Base-by-base conservation (phyloP, 2,329 filamentous ascomycete species). In the Bisporella sp. region DNA sequence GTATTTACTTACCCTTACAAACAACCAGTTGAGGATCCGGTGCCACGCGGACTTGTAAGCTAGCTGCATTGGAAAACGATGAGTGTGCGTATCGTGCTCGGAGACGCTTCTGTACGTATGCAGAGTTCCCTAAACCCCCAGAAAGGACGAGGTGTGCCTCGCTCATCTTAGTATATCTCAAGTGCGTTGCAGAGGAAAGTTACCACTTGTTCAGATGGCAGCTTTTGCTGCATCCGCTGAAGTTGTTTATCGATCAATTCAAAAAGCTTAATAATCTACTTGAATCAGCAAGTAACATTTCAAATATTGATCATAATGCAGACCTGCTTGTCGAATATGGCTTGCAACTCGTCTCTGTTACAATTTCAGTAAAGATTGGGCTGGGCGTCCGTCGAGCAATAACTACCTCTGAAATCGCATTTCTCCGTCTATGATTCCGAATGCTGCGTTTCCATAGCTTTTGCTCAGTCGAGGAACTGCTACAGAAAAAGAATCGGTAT, bases 101-200 rank as follows among this genome's bases (percentile, higher is more conserved):
- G 2, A 72, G 59, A 5, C 61, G 55, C 1, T 60, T 55, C 44
- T 70, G 69, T 4, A 73, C 65, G 52, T 74, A 73, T 12, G 65
- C 60, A 1, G 64, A 69, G 47, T 70, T 72, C 7, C 71, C 69
- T 1, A 73, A 59, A 1, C 71, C 71, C 5, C 71, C 71, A 5
- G 67, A 70, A 1, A 73, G 62, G 0, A 73, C 64, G 1, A 74
- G 60, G 50, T 71, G 59, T 59, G 45, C 62, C 63, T 50, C 66
- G 6, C 5, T 1, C 35, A 1, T 6, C 7, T 44, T 39, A 11
- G 35, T 39, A 39, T 39, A 9, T 13, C 35, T 39, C 35, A 21
- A 21, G 21, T 2, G 21, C 21, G 21, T 21, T 3, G 21, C 21
- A 21, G 21, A 21, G 21, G 21, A 21, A 21, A 21, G 21, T 21